These are phyloP conservation scores for Salix exigua DNA, from an alignment of 345 rosid genomes.

Conservation along the genomic window DNA sequence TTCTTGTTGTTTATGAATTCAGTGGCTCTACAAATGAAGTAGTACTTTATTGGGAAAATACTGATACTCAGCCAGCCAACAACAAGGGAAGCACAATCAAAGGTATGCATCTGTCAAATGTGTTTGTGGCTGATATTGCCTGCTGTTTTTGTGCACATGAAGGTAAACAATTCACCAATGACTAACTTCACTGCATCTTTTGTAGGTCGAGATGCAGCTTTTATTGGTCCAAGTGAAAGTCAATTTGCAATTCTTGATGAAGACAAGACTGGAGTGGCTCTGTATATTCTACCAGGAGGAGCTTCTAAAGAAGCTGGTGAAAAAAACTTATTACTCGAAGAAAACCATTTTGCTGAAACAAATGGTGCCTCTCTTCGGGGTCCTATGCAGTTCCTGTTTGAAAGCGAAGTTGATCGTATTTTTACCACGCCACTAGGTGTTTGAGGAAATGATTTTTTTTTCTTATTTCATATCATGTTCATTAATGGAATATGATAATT, in stretches of 20 bases:
- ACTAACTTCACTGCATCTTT: constrained; percentile 1
- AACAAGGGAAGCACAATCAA: constrained; percentile 74
- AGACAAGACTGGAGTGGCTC: constrained; percentile 77
- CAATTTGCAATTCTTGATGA: constrained; percentile 93
- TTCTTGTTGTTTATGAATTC: constrained; percentile 83
- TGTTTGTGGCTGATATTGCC: constrained; percentile 1
- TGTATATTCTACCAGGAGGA: constrained; percentile 72
- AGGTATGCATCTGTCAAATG: constrained; percentile 44
- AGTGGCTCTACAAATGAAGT: constrained; percentile 80
- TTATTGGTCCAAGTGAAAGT: constrained; percentile 75
- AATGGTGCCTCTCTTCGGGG: constrained; percentile 68
- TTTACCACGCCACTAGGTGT: constrained; percentile 95
- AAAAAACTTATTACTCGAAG: constrained; percentile 53
- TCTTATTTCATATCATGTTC: constrained; percentile 13
- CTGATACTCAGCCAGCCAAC: constrained; percentile 56
- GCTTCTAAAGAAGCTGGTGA: constrained; percentile 54
- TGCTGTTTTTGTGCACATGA: background rate
- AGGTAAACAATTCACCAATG: background rate
- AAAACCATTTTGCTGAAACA: constrained; percentile 50
- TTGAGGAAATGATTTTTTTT: constrained; percentile 22
- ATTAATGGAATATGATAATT: constrained; percentile 22
- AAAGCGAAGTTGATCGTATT: constrained; percentile 81
- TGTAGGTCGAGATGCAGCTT: constrained; percentile 88
- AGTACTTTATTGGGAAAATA: constrained; percentile 88
- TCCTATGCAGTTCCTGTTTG: constrained; percentile 82